These are phyloP conservation scores for Beverwykella pulmonaria DNA, from an alignment of 495 filamentous ascomycete genomes.

Conservation along the genomic window DNA sequence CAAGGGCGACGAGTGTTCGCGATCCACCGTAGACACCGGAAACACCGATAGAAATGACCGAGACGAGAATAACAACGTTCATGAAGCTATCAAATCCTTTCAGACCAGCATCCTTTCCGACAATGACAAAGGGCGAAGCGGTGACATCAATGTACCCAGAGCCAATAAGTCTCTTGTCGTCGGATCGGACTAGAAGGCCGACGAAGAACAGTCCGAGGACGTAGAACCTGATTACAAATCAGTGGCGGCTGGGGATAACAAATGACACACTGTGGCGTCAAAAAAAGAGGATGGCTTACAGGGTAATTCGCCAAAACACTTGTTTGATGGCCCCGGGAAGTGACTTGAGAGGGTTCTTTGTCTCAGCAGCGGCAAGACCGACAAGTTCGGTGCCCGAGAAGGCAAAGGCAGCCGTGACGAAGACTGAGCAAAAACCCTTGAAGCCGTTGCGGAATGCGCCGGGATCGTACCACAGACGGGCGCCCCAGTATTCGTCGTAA, in stretches of 20 bases:
- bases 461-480: constrained; percentile 56
- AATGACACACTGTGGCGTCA: neutral
- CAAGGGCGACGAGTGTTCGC: constrained; percentile 44
- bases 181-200: constrained; percentile 42
- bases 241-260: constrained; percentile 1
- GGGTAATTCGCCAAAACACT: constrained; percentile 55
- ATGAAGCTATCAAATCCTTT: constrained; percentile 42
- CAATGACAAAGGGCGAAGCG: constrained; percentile 45
- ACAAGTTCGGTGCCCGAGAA: constrained; percentile 63
- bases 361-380: constrained; percentile 54
- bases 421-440: constrained; percentile 67
- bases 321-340: constrained; percentile 52
- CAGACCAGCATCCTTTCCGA: constrained; percentile 41
- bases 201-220: constrained; percentile 42
- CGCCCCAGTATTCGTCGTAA: constrained; percentile 46
- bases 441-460: constrained; percentile 69
- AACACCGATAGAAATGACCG: constrained; percentile 46
- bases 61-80: constrained; percentile 46
- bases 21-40: constrained; percentile 44
- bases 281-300: constrained; percentile 32
- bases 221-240: constrained; percentile 38
- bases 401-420: constrained; percentile 68
- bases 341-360: constrained; percentile 50
- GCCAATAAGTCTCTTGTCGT: constrained; percentile 36
- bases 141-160: constrained; percentile 29